Evolutionary conservation across 1,139 yeast species (phyloP).

Genomic region (Suhomyces ambrosiae): DNA sequence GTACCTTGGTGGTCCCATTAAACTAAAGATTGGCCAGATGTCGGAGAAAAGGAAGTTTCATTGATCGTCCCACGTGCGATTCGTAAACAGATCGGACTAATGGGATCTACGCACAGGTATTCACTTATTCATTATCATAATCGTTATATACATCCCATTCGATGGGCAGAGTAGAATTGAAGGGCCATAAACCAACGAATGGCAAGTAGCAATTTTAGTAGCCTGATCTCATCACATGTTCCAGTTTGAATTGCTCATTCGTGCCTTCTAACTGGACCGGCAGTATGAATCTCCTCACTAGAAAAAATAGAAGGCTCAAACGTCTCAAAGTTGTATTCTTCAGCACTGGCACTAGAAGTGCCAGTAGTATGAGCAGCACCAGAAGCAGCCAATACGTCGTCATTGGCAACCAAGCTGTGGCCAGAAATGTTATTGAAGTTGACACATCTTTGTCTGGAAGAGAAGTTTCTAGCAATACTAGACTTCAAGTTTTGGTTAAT

Average conservation of each 20-base stretch:
- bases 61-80: neutral
- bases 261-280: slow-evolving; percentile 40
- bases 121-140: slow-evolving; percentile 2
- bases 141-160: slow-evolving; percentile 3
- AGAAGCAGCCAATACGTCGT: slow-evolving; percentile 31
- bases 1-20: no score
- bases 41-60: neutral
- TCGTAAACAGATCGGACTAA: neutral
- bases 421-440: slow-evolving; percentile 40
- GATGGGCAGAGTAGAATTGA: slow-evolving; percentile 5
- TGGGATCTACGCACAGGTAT: slow-evolving; percentile 4
- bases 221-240: no score
- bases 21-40: no score
- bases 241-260: no score
- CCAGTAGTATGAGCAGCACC: slow-evolving; percentile 12
- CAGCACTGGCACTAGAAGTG: slow-evolving; percentile 12
- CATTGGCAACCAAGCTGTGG: slow-evolving; percentile 39
- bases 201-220: neutral
- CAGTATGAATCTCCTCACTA: slow-evolving; percentile 47
- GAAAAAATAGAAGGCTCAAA: slow-evolving; percentile 47
- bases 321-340: slow-evolving; percentile 27
- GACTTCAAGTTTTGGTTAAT: slow-evolving; percentile 16
- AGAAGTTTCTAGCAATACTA: slow-evolving; percentile 28
- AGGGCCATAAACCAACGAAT: neutral
- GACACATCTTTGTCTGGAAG: slow-evolving; percentile 42